These are phyloP conservation scores for Penicillium sp. DNA, from an alignment of 2,329 filamentous ascomycete species.

Conservation along the genomic window DNA sequence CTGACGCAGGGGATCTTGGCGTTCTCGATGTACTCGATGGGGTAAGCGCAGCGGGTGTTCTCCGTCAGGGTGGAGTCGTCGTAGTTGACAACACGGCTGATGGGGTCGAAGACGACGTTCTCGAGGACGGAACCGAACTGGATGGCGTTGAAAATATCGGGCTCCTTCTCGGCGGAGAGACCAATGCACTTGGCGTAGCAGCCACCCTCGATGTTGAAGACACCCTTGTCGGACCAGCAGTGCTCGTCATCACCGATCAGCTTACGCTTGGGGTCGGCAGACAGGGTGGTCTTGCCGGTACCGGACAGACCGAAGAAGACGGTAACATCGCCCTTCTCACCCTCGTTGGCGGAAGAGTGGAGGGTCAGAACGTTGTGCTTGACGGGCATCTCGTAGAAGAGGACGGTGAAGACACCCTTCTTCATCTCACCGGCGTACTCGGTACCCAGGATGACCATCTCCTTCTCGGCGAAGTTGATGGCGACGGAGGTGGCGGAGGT, in stretches of 20 bases:
- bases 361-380: conserved; percentile 99
- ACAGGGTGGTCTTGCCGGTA: conserved; percentile 97
- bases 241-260: conserved; percentile 99
- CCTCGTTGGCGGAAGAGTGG: conserved; percentile 98
- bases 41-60: conserved; percentile 98
- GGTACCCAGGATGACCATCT: conserved; percentile 99
- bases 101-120: conserved; percentile 96
- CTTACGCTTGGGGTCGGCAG: conserved; percentile 91
- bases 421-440: conserved; percentile 99
- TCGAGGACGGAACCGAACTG: conserved; percentile 95
- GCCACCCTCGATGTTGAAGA: conserved; percentile 99
- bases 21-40: conserved; percentile 98
- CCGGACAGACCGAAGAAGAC: conserved; percentile 99
- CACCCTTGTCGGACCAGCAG: conserved; percentile 94
- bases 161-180: conserved; percentile 96
- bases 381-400: conserved; percentile 99
- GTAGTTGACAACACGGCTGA: conserved; percentile 88
- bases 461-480: conserved; percentile 99
- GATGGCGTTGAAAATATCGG: conserved; percentile 95
- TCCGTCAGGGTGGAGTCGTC: conserved; percentile 93
- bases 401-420: conserved; percentile 97
- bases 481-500: conserved; percentile 96
- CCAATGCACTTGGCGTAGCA: conserved; percentile 99
- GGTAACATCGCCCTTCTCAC: conserved; percentile 88
- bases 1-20: conserved; percentile 97